Evolutionary conservation across 257 asterid species (phyloP), one percentile per base, ranked within the genome.

Genomic region (Rehmannia glutinosa): DNA sequence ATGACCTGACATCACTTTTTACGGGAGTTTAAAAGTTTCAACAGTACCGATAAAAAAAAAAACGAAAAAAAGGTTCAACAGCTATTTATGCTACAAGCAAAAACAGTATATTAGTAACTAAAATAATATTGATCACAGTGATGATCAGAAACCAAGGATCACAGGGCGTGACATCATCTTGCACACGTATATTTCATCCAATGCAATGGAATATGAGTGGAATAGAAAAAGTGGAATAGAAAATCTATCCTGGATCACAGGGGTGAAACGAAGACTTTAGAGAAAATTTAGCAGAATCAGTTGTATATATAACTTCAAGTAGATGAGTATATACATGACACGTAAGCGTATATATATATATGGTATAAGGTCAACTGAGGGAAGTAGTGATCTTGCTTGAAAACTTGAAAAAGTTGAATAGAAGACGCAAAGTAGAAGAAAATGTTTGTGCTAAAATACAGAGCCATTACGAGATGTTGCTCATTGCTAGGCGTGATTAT

Each of bases 321-420:
- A 35, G 58, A 23, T 61, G 21, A 47, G 12, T 21, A 6, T 55
- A 57, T 24, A 60, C 70, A 64, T 30, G 20, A 30, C 6, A 12
- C 28, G 25, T 16, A 61, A 23, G 28, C 9, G 8, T 12, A 19
- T 1, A 15, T 45, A 17, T n/a, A 7, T 19, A 59, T 11, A 62
- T 0, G 38, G 1, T 5, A 8, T n/a, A n/a, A n/a, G n/a, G 86
- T 82, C 86, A 85, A 78, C 80, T 68, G 38, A 20, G 60, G 70
- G 56, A 60, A 67, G 73, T 46, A 43, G 63, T 68, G 74, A 46
- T 66, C 25, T 74, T 73, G 77, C 82, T 79, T 81, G 54, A 70
- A 68, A 64, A 35, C 12, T 20, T 8, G 72, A 43, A 67, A 69
- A 79, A 39, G 77, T 66, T 17, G 57, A 17, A 59, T 39, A 39